A percentile compares a stretch with the other conserved stretches of the same genome.
Conservation (phyloP, 306 rosid genomes). For the Inga oerstediana region DNA sequence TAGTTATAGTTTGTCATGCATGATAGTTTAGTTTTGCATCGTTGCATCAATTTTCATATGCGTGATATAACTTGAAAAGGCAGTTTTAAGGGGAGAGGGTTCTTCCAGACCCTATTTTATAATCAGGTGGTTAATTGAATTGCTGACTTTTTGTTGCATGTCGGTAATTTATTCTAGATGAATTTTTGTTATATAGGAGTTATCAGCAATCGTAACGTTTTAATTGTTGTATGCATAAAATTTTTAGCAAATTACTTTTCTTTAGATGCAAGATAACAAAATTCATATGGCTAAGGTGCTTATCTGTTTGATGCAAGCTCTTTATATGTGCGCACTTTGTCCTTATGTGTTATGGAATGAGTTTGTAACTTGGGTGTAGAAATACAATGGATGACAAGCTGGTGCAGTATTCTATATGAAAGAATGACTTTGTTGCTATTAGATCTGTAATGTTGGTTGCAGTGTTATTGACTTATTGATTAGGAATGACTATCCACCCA, state of each 20-base stretch:
- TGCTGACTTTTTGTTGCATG: background rate
- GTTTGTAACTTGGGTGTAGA: background rate
- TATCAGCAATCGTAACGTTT: background rate
- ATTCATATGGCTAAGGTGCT: background rate
- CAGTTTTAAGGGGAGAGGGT: background rate
- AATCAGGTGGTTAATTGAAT: background rate
- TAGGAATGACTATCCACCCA: background rate
- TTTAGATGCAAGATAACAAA: too few species aligned
- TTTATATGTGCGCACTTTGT: too few species aligned
- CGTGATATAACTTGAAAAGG: background rate
- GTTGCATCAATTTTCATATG: background rate
- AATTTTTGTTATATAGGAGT: background rate
- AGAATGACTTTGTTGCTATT: background rate
- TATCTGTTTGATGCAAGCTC: background rate
- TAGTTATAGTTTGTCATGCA: conserved; percentile 32
- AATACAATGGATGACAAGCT: background rate
- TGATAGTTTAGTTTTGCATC: conserved; percentile 1
- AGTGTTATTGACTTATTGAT: too few species aligned
- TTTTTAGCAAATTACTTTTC: background rate
- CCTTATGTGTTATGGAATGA: too few species aligned
- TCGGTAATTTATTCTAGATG: background rate
- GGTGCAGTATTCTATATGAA: background rate
- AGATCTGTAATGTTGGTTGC: background rate
- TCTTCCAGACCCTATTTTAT: too few species aligned
- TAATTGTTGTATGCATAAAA: background rate